Evolutionary conservation across 2,329 filamentous ascomycete species (phyloP), one percentile per base, ranked within the genome.

Genomic region (Aureobasidium musti): DNA sequence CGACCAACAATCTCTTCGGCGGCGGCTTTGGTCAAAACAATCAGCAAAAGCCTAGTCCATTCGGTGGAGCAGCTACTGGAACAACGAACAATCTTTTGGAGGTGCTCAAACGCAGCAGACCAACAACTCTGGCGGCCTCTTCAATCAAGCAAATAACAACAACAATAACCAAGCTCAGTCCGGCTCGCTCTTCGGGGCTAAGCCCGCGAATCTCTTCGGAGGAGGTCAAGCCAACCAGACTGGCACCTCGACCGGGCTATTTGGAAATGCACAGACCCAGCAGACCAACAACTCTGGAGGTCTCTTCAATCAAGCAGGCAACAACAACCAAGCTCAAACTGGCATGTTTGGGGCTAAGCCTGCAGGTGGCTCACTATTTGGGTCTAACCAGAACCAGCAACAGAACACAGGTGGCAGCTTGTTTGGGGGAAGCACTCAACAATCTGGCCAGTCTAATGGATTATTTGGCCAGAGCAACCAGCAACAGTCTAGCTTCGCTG

Each of bases 401-500:
- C 64, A 69, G 65, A 71, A 66, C 71, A 71, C 67, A 49, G 68
- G 66, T 50, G 72, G 71, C 61, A 71, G 71, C 47, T 74, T 84
- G 8, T 83, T 84, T 67, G 78, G 78, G 26, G 73, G 69, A 35
- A 75, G 71, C 61, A 78, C 80, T 59, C 74, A 77, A 66, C 80
- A 78, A 63, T 79, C 80, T 57, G 78, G 79, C 64, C 76, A 79
- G 67, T 74, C 73, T 68, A 78, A 76, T 68, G 81, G 83, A 71
- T 70, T 87, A 28, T 87, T 87, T 69, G 85, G 85, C n/a, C 77
- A 74, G 57, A 80, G 80, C 7, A 82, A 83, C 70, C 80, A 81
- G 66, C 80, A 82, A 70, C 79, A 81, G 52, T 79, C 81, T 61
- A 78, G 78, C 21, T 81, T 97, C 67, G 92, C 90, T 39, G 89